Percentiles rank a stretch among this genome's conserved stretches.
phyloP scores from a whole-genome alignment of 495 filamentous ascomycete species.

The Penicillium egyptiacum region DNA sequence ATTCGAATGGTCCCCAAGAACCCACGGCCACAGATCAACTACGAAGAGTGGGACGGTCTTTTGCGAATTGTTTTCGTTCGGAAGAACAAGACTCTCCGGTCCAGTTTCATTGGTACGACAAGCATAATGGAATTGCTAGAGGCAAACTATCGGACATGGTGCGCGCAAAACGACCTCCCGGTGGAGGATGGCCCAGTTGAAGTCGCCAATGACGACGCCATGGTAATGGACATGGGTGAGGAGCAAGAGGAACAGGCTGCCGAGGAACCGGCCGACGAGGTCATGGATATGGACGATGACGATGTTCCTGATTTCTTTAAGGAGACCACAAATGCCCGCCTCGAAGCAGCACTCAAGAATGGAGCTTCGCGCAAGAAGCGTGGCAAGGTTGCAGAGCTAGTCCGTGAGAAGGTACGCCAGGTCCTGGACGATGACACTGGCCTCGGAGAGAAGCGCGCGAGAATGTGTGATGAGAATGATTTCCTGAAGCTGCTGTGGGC shows the following conservation, averaged over 20 bases:
- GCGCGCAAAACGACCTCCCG: constrained; percentile 74
- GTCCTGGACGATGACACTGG: constrained; percentile 75
- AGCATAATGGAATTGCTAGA: constrained; percentile 80
- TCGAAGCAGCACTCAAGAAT: constrained; percentile 41
- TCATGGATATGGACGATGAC: constrained; percentile 58
- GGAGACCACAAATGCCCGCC: constrained; percentile 54
- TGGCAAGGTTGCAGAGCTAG: constrained; percentile 72
- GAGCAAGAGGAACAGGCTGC: constrained; percentile 31
- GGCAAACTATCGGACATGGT: constrained; percentile 84
- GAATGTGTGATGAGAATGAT: constrained; percentile 86
- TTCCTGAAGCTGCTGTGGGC: constrained; percentile 74
- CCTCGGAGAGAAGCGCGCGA: constrained; percentile 74
- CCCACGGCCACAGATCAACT: constrained; percentile 80
- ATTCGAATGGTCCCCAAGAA: constrained; percentile 74
- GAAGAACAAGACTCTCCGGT: constrained; percentile 74
- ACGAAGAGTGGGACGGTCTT: constrained; percentile 93
- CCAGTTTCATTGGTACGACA: constrained; percentile 70
- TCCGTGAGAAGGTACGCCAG: constrained; percentile 78
- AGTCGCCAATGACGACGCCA: constrained; percentile 37
- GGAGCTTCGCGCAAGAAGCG: constrained; percentile 62
- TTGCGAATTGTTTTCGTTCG: constrained; percentile 79
- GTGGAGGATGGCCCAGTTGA: constrained; percentile 68
- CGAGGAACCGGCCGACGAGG: constrained; percentile 44
- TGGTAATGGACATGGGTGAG: constrained; percentile 49
- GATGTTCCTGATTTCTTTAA: constrained; percentile 78